Evolutionary conservation across 768 basidiomycete genomes (phyloP).

Genomic region (Exsudoporus frostii): DNA sequence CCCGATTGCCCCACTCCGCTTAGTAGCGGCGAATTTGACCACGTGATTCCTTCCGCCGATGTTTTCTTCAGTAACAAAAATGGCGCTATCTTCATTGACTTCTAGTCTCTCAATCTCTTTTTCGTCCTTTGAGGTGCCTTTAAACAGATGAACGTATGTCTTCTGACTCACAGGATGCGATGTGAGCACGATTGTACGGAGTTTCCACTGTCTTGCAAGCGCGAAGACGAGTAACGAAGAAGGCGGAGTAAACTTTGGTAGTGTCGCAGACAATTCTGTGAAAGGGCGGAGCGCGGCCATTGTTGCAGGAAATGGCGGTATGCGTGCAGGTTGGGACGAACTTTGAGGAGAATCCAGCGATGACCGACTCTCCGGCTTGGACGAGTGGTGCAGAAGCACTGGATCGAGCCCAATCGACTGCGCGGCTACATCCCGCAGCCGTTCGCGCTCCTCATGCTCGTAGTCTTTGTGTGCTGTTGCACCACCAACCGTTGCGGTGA

Average conservation of each 20-base stretch:
- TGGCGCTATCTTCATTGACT: constrained; percentile 73
- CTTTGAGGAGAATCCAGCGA: constrained; percentile 19
- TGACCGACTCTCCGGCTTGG: constrained; percentile 13
- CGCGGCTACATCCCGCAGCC: constrained; percentile 72
- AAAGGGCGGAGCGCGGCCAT: constrained; percentile 49
- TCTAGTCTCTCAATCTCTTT: constrained; percentile 71
- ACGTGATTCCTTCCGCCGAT: constrained; percentile 48
- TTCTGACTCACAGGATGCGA: constrained; percentile 36
- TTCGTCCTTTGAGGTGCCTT: constrained; percentile 54
- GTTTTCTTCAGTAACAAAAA: constrained; percentile 64
- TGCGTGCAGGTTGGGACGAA: constrained; percentile 2
- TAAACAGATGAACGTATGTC: constrained; percentile 72
- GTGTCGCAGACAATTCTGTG: constrained; percentile 46
- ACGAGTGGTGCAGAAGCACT: constrained; percentile 42
- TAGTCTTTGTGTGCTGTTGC: constrained; percentile 37
- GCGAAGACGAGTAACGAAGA: constrained; percentile 70
- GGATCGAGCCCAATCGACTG: constrained; percentile 69
- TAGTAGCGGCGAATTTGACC: constrained; percentile 61
- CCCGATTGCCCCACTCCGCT: constrained; percentile 22
- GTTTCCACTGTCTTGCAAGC: constrained; percentile 71
- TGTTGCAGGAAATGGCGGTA: constrained; percentile 66
- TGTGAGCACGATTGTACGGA: constrained; percentile 58
- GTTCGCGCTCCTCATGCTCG: constrained; percentile 71
- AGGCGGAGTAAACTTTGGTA: constrained; percentile 70
- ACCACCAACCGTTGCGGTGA: constrained; percentile 24